phyloP scores from a whole-genome alignment of 768 basidiomycete species.

The Pleurotus platypus region DNA sequence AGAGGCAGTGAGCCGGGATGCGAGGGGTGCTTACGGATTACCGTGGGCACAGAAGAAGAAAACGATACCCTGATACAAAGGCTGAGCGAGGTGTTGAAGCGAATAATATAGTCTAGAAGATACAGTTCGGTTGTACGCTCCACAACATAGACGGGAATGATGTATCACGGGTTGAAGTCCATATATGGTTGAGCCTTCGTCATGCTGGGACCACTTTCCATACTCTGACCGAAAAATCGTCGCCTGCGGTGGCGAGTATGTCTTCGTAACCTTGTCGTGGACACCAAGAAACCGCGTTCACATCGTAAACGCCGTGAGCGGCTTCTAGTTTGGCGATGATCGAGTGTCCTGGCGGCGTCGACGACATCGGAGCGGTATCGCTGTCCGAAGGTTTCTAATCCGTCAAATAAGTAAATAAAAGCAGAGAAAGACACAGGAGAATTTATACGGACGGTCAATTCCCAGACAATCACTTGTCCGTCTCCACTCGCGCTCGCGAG shows the following conservation, averaged over 20 bases:
- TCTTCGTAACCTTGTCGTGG: slow-evolving; percentile 59
- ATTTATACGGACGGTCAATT: slow-evolving; percentile 48
- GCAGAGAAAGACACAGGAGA: slow-evolving; percentile 6
- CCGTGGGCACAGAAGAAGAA: slow-evolving; percentile 83
- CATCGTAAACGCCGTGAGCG: slow-evolving; percentile 82
- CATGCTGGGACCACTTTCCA: slow-evolving; percentile 49
- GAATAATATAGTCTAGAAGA: slow-evolving; percentile 9
- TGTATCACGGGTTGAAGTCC: too few species aligned
- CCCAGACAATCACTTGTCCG: slow-evolving; percentile 80
- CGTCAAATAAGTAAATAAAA: background rate
- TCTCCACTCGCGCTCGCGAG: slow-evolving; percentile 85
- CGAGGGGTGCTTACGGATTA: slow-evolving; percentile 82
- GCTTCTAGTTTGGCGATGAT: slow-evolving; percentile 56
- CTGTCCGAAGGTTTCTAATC: slow-evolving; percentile 23
- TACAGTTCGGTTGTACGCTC: too few species aligned
- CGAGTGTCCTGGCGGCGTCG: slow-evolving; percentile 27
- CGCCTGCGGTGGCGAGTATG: slow-evolving; percentile 78
- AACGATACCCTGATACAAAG: slow-evolving; percentile 56
- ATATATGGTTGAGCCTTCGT: too few species aligned
- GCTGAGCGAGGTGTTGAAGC: slow-evolving; percentile 44
- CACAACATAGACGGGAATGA: too few species aligned
- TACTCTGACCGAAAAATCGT: slow-evolving; percentile 80
- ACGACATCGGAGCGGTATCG: slow-evolving; percentile 7
- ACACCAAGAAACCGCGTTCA: slow-evolving; percentile 87
- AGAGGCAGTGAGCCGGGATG: slow-evolving; percentile 87